Conservation (phyloP, 805 yeast genomes). For the Saccharomycopsis microspora region DNA sequence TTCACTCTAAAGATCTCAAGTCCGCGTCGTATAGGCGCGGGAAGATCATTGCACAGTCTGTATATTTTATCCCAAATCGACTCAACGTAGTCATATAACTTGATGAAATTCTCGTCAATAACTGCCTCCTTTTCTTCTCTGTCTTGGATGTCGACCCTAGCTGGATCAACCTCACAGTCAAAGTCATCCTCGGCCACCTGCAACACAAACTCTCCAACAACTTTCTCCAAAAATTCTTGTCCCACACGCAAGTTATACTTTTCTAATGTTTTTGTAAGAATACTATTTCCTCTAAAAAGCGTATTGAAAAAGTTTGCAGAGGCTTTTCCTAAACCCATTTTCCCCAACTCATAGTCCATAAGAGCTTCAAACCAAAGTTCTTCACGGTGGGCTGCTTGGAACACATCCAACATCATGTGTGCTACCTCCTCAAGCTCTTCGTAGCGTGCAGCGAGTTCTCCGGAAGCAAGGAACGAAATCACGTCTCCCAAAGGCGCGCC, state of each 20-base stretch:
- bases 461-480: conserved; percentile 33
- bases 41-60: conserved; percentile 62
- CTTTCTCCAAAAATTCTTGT: conserved; percentile 60
- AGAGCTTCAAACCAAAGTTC: conserved; percentile 63
- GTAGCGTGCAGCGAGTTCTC: conserved; percentile 21
- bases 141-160: conserved; percentile 29
- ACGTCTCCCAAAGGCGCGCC: conserved; percentile 42
- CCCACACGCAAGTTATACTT: conserved; percentile 68
- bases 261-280: conserved; percentile 75
- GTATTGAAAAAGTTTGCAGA: conserved; percentile 41
- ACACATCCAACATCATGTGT: conserved; percentile 55
- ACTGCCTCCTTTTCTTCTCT: conserved; percentile 28
- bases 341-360: conserved; percentile 52
- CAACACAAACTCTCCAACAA: conserved; percentile 59
- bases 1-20: conserved; percentile 51
- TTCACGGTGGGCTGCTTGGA: conserved; percentile 58
- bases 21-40: conserved; percentile 51
- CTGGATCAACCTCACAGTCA: conserved; percentile 78
- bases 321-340: conserved; percentile 18
- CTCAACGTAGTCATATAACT: conserved; percentile 38
- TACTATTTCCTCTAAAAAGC: conserved; percentile 75
- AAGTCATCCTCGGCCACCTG: conserved; percentile 38
- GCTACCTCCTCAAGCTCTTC: conserved; percentile 44
- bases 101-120: conserved; percentile 35
- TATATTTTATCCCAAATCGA: conserved; percentile 59